Percentiles rank a stretch among this genome's conserved stretches.
Conservation (phyloP, 2,329 filamentous ascomycete species). For the Fusarium sp. region DNA sequence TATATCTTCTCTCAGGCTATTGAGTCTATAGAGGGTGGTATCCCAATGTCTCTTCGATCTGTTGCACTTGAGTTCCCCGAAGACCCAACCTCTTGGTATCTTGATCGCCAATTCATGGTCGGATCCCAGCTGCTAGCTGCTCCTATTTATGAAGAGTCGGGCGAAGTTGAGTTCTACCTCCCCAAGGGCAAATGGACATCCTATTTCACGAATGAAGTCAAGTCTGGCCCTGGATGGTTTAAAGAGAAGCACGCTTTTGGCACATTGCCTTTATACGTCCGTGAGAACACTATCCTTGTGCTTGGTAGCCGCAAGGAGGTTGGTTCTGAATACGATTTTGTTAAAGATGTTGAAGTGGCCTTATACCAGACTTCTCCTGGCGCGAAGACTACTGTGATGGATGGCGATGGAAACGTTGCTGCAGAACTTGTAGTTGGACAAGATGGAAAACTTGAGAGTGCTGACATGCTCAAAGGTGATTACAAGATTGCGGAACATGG, state of each 20-base stretch:
- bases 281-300: slow-evolving; percentile 61
- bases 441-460: slow-evolving; percentile 52
- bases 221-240: slow-evolving; percentile 65
- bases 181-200: slow-evolving; percentile 59
- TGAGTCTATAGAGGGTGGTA: slow-evolving; percentile 57
- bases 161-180: slow-evolving; percentile 73
- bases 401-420: slow-evolving; percentile 52
- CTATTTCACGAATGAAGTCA: slow-evolving; percentile 58
- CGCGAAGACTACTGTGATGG: slow-evolving; percentile 53
- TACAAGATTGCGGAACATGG: slow-evolving; percentile 38
- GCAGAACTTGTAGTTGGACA: slow-evolving; percentile 52
- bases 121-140: slow-evolving; percentile 70
- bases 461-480: slow-evolving; percentile 52
- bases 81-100: slow-evolving; percentile 72
- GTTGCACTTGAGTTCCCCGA: slow-evolving; percentile 76
- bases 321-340: slow-evolving; percentile 59
- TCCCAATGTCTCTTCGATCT: slow-evolving; percentile 70
- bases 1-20: slow-evolving; percentile 59
- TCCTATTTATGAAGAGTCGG: slow-evolving; percentile 70
- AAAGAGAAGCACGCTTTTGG: slow-evolving; percentile 67
- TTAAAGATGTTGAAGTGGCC: slow-evolving; percentile 56
- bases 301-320: slow-evolving; percentile 52
- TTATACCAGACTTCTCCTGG: slow-evolving; percentile 55
- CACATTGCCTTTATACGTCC: slow-evolving; percentile 66
- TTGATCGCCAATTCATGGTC: slow-evolving; percentile 80